phyloP scores from a whole-genome alignment of 176 grass and related monocot genomes.

The Alloteropsis semialata region DNA sequence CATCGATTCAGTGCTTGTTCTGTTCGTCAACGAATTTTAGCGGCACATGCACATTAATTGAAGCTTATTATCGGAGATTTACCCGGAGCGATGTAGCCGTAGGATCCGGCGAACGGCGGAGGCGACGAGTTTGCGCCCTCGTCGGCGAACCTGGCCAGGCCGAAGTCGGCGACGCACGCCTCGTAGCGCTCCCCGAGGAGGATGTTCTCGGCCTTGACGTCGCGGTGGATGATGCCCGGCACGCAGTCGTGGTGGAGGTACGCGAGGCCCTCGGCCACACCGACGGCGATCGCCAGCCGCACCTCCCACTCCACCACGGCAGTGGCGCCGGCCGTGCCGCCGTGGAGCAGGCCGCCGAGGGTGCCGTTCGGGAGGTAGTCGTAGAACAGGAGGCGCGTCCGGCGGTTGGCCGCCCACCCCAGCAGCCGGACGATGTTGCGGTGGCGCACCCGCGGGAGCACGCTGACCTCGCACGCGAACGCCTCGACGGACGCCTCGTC shows the following conservation, averaged over 20 bases:
- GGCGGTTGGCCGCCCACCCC: slow-evolving; percentile 78
- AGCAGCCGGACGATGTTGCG: slow-evolving; percentile 82
- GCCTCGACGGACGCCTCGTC: slow-evolving; percentile 59
- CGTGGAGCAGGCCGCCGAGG: slow-evolving; percentile 60
- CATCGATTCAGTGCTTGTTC: not conserved
- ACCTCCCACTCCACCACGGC: slow-evolving; percentile 82
- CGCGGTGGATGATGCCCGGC: slow-evolving; percentile 78
- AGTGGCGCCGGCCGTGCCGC: not conserved
- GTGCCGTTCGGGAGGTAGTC: slow-evolving; percentile 91
- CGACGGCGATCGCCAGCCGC: slow-evolving; percentile 67
- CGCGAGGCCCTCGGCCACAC: slow-evolving; percentile 71
- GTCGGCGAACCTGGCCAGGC: slow-evolving; percentile 59
- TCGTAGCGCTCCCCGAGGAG: slow-evolving; percentile 83
- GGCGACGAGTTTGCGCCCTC: slow-evolving; percentile 48
- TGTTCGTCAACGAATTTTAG: not conserved
- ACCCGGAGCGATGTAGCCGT: slow-evolving; percentile 96
- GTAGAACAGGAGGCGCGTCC: slow-evolving; percentile 78
- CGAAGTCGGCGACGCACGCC: slow-evolving; percentile 84
- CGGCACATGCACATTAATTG: too few relatives aligned
- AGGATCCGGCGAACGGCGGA: slow-evolving; percentile 81
- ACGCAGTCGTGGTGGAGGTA: slow-evolving; percentile 93
- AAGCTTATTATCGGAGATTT: not conserved
- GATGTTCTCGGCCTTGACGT: slow-evolving; percentile 91
- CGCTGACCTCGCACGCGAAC: slow-evolving; percentile 71
- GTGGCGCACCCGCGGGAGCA: slow-evolving; percentile 75